Evolutionary conservation across 139 green algal genomes (phyloP), one percentile per base, ranked within the genome.

Genomic region (Tetradesmus obliquus): DNA sequence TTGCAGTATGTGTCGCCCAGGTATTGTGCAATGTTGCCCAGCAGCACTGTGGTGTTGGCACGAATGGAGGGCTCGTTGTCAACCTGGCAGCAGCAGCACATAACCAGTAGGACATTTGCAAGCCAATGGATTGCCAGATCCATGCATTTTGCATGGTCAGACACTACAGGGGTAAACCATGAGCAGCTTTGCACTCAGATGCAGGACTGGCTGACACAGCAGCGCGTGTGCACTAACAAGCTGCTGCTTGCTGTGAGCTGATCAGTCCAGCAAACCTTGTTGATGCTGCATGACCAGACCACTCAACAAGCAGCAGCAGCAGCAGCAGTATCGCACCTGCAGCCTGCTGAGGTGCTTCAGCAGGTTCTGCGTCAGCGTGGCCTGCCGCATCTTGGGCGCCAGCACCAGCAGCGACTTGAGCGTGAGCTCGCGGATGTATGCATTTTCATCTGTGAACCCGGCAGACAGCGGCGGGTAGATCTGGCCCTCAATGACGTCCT

Each of bases 11-110:
- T 92, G 51, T 99, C 97, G 17, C 94, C 94, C 5, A 99, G 94
- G 93, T 98, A 93, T 20, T 87, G 53, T 0, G 98, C 98, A 60
- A 99, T 96, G 95, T 98, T 99, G 92, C 98, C 98, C 82, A 99
- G 95, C 87, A 99, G 95, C 62, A 99, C 98, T 20, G 98, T 99
- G 32, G 98, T 99, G 96, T 99, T 99, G 93, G 98, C 98, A 15
- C 98, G 96, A 91, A 99, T 99, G 60, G 96, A 96, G 5, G 98
- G 94, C 94, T 99, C 97, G 90, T 99, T 96, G 90, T 99, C 98
- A 20, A 99, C 96, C 96, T 99, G 96, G 19, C 87, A 10, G 58
- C 74, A 76, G 58, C 55, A 54, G 55, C 24, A n/a, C 17, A 19
- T 76, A 3, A 19, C 1, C 4, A 15, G 66, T 53, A 82, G 74